These are phyloP conservation scores for Articulospora tetracladia DNA, from an alignment of 495 filamentous ascomycete genomes.

Conservation along the genomic window DNA sequence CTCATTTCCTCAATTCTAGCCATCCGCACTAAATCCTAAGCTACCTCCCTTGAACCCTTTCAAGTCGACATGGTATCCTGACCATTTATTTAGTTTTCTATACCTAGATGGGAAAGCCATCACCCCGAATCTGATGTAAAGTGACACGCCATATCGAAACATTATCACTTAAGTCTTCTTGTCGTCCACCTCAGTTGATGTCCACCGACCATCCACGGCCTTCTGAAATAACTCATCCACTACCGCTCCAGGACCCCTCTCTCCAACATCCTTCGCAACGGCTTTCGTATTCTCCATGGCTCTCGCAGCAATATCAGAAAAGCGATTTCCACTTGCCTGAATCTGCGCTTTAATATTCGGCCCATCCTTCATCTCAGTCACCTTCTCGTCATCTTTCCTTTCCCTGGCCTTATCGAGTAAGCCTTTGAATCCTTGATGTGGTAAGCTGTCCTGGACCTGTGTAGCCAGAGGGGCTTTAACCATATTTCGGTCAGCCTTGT, in stretches of 20 bases:
- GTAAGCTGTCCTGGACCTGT: constrained; percentile 1
- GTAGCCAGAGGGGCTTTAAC: constrained; percentile 5
- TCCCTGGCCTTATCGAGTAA: constrained; percentile 21
- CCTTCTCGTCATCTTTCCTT: constrained; percentile 3
- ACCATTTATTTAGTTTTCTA: not conserved
- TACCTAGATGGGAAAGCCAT: no score
- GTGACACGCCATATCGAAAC: not conserved
- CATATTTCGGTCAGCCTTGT: constrained; percentile 22
- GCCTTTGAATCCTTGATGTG: constrained; percentile 18
- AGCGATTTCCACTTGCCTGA: not conserved
- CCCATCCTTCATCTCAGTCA: not conserved
- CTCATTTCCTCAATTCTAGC: not conserved
- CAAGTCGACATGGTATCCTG: not conserved
- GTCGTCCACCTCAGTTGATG: not conserved
- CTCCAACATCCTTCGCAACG: constrained; percentile 7
- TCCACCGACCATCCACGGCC: not conserved
- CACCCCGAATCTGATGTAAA: no score
- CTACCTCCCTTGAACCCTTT: not conserved
- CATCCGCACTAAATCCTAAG: not conserved
- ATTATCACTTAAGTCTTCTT: not conserved
- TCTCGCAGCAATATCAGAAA: constrained; percentile 20
- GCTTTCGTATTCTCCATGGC: constrained; percentile 16
- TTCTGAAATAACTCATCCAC: constrained; percentile 14
- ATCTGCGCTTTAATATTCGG: not conserved
- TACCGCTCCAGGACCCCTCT: constrained; percentile 3